Base-by-base conservation (phyloP, 2,329 filamentous ascomycete genomes). In the Fusarium humuli region DNA sequence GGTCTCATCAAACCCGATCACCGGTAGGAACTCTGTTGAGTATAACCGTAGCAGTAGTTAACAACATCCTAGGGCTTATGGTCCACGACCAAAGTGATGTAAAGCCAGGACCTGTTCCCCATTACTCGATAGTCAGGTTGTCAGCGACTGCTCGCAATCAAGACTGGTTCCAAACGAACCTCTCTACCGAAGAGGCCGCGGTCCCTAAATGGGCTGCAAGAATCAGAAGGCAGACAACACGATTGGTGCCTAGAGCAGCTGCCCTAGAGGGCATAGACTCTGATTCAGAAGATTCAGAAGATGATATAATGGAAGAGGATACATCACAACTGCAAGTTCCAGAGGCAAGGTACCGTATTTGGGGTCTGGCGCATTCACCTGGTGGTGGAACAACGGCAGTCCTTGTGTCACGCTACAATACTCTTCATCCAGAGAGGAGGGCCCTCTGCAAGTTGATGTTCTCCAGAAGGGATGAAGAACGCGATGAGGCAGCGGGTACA, bases 111-210 rank as follows among this genome's bases (percentile, higher is more conserved):
- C 62, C 77, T 0, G 77, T 78, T 0, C 86, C 87, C 0, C 75
- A 81, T 8, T 89, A 87, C 73, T 85, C 86, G 0, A 79, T 87
- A 12, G 81, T 85, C 30, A 84, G 87, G 20, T 78, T 85, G 34
- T 86, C 86, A 1, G 87, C 84, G 11, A 88, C 86, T 0, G 77
- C 82, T 6, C 82, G 80, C 4, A 88, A 86, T 66, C 73, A 78
- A 16, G 81, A 83, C 69, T 89, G 87, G 87, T 86, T 83, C 65
- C 82, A 88, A 62, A 85, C 83, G 18, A 88, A 86, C 67, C 72
- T 82, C 3, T 75, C 80, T 2, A 69, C 74, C 14, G 63, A 73
- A 4, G 58, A 68, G 6, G 45, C 74, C 6, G 60, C 70, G 9
- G 67, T 79, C 1, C 79, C 77, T 13, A 82, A 82, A 54, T 89